Evolutionary conservation across 1,139 yeast species (phyloP), one percentile per base, ranked within the genome.

Genomic region (Candida sp.): DNA sequence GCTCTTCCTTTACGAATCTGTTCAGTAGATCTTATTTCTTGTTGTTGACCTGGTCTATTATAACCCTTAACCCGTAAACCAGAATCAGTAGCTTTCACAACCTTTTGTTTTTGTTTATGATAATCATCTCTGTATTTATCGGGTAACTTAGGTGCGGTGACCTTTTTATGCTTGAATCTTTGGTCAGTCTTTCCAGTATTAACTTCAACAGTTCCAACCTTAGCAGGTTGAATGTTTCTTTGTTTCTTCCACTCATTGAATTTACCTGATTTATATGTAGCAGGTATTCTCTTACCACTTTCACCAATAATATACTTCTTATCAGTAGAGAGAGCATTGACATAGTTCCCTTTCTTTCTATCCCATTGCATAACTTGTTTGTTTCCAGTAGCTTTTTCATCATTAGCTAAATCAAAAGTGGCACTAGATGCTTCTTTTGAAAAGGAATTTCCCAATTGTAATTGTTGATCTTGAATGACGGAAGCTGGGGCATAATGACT

Each of bases 281-380:
- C 99, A 4, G 99, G 97, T 45, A 95, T 82, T 63, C 81, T 82
- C 56, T 87, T 91, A 6, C 99, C 99, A 63, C 89, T 84, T 63
- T 95, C 99, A 51, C 98, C 96, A 51, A 90, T 85, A 56, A 95
- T 93, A 63, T 77, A 93, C 67, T 88, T 91, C 62, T 84, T 81
- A 57, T 87, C 93, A 22, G 86, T 79, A 46, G 95, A 87, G 55
- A 81, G 83, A 19, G 88, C 75, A 60, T 90, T 89, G 59, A 91
- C 78, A 63, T 88, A 93, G 54, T 90, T 90, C 55, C 96, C 95
- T 64, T 88, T 86, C 78, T 90, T 90, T 65, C 81, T 87, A 68
- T 93, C 98, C 99, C 99, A 95, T 61, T 81, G 78, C 79, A 84
- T 84, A 39, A 86, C 82, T 52, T 87, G 93, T 48, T 78, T 79